Base-by-base conservation (phyloP, 83 land plant species). In the Picea mariana region DNA sequence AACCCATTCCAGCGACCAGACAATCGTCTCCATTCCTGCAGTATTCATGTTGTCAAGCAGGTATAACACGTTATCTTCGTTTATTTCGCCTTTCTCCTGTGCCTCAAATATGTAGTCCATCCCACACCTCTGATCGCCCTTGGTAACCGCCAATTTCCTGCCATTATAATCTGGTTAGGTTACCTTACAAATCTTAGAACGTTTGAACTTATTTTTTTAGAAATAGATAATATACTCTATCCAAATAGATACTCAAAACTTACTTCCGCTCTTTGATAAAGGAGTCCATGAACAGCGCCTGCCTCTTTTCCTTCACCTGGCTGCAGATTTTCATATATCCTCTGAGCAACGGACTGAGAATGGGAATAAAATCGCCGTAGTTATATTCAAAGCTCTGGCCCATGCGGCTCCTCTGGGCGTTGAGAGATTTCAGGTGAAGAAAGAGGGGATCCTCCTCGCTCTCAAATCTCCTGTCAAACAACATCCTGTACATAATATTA, bases 1-100 rank as follows among this genome's bases (percentile, higher is more conserved):
- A 16, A 82, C 93, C 97, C 97, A 94, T 64, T 92, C 97, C 21
- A 92, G 87, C 12, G 94, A 84, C 95, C 93, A 90, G 16, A 88
- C 62, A 9, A 95, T 92, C 20, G 93, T 94, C 66, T 94, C 96
- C 18, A 92, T 92, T 2, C 92, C 92, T 34, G 83, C 84, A 42
- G 81, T 85, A 27, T 83, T 83, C 31, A 83, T 83, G 47, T 83
- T 83, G 85, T 83, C 84, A 27, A 83, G 77, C 9, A 83, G 81
- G 66, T 83, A 83, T 34, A 83, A 23, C 5, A 83, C 84, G 31
- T 83, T 83, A 52, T 67, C 85, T 27, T 81, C 85, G n/a, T 65
- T 83, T 26, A 83, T 83, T 72, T 83, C 84, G 4, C 85, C 85
- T n/a, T 83, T 83, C n/a, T 83, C 61, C 84, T 81, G 60, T 3